Evolutionary conservation across 768 basidiomycete genomes (phyloP).

Genomic region (Boletus sp.): DNA sequence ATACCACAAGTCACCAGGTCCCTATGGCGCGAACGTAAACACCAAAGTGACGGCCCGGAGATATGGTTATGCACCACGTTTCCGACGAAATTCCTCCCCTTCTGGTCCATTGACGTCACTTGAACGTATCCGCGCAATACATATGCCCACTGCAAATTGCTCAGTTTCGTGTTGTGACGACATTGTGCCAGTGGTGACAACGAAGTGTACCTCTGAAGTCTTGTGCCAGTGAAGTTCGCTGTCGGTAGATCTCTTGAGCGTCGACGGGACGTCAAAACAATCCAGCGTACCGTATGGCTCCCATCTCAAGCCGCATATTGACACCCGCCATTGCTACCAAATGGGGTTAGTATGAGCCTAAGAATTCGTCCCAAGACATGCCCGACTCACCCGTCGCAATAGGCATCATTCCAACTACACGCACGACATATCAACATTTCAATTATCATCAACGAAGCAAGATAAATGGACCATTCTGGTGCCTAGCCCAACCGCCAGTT

Average conservation of each 20-base stretch:
- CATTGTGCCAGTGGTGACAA: neutral
- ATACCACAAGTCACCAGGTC: slow-evolving; percentile 50
- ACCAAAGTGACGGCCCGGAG: neutral
- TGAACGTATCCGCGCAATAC: slow-evolving; percentile 45
- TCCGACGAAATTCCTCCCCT: slow-evolving; percentile 46
- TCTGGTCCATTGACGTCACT: slow-evolving; percentile 45
- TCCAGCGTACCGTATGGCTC: slow-evolving; percentile 34
- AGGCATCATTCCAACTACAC: slow-evolving; percentile 36
- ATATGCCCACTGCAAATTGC: slow-evolving; percentile 43
- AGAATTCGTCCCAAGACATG: neutral
- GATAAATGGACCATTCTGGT: slow-evolving; percentile 46
- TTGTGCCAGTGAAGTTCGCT: slow-evolving; percentile 44
- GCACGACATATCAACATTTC: neutral
- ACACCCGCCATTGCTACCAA: slow-evolving; percentile 23
- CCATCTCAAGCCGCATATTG: slow-evolving; percentile 39
- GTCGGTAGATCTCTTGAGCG: neutral
- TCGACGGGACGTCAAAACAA: neutral
- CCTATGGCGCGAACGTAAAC: slow-evolving; percentile 25
- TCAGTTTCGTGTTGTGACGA: neutral
- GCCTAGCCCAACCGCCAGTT: slow-evolving; percentile 59
- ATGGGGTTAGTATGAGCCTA: neutral
- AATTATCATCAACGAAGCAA: neutral
- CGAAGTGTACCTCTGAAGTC: slow-evolving; percentile 23
- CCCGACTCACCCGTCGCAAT: slow-evolving; percentile 33
- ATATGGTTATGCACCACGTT: slow-evolving; percentile 39